Conservation (phyloP, 1,139 yeast species). For the Scheffersomyces segobiensis region DNA sequence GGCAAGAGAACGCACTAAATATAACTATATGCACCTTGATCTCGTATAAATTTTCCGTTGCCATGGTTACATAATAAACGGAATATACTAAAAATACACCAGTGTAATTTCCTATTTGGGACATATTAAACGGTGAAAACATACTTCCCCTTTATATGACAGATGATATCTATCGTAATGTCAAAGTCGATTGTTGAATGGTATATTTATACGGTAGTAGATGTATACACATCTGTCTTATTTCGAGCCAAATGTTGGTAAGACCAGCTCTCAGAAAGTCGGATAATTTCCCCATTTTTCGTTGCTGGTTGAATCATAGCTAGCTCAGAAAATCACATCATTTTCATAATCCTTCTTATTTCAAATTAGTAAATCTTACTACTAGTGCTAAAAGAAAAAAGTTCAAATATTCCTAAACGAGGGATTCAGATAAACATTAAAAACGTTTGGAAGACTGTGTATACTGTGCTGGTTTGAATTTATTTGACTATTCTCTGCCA, state of each 20-base stretch:
- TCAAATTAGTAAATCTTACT: too few species aligned
- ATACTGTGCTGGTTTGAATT: neutral
- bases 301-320: neutral
- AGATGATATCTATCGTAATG: neutral
- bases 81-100: neutral
- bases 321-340: neutral
- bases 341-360: neutral
- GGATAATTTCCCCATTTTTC: neutral
- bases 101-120: neutral
- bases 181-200: neutral
- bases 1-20: neutral
- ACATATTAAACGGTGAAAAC: neutral
- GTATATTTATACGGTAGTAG: neutral
- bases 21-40: neutral
- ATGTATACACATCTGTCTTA: neutral
- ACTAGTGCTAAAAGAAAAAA: too few species aligned
- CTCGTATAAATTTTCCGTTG: neutral
- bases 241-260: neutral
- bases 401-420: neutral
- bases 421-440: neutral
- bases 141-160: neutral
- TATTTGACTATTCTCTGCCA: too few species aligned
- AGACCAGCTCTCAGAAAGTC: neutral
- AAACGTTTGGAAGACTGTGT: neutral
- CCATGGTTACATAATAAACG: neutral